Evolutionary conservation across 345 rosid species (phyloP), one percentile per base, ranked within the genome.

Genomic region (Pistacia integerrima): DNA sequence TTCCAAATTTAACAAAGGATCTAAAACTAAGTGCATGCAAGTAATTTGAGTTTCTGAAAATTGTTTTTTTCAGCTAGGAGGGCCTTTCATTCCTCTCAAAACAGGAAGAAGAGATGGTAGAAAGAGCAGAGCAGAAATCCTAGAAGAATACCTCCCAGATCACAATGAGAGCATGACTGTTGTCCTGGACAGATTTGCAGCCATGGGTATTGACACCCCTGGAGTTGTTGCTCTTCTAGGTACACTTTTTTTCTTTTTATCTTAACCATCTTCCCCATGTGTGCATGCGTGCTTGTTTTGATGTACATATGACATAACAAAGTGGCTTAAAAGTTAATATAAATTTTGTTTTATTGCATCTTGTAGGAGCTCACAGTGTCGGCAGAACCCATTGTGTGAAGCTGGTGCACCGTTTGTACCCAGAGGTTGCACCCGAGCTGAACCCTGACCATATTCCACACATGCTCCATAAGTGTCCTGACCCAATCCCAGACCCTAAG

Each of bases 391-490:
- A 95, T 81, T 91, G 98, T 71, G 92, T 89, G 76, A 95, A 95
- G 88, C 80, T 95, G 83, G 99, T 93, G 59, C 98, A 95, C 83
- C 84, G 97, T 38, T 74, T 93, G 62, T 95, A 95, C 90, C 99
- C 98, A 12, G 90, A 91, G 67, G 96, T 93, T 9, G 99, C 90
- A 81, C 87, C 97, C 0, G 85, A 75, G 36, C 78, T 95, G 25
- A 91, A 95, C 91, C 92, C 97, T 0, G 90, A 90, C 85, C 99
- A 95, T 72, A 84, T 93, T 14, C 84, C 77, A 49, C 98, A 95
- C 89, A 93, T 95, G 99, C 91, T 95, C 58, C 85, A 92, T 83
- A 93, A 93, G 81, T 95, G 99, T 72, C 99, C 99, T 1, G 96
- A 95, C 68, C 77, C 94, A n/a, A 92, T 95, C 83, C 99, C 96